Evolutionary conservation across 352 stramenopile species (phyloP).

Genomic region (Globisporangium acanthophoron): DNA sequence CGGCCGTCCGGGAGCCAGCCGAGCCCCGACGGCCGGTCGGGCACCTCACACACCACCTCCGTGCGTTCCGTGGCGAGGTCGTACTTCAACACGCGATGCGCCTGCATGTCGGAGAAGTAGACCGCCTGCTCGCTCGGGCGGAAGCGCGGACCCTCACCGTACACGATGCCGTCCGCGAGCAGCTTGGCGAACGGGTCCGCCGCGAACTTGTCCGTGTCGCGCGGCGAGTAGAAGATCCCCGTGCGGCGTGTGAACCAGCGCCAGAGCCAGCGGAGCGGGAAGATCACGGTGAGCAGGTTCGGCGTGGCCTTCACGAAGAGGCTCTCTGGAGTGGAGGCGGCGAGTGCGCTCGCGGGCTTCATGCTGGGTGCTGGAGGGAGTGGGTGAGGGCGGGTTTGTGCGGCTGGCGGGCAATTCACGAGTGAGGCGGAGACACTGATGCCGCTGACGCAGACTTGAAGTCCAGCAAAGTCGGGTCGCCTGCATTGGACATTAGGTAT

Average conservation of each 20-base stretch:
- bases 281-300: conserved; percentile 12
- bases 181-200: conserved; percentile 29
- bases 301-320: conserved; percentile 21
- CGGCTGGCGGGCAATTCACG: background rate
- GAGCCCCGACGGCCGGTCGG: conserved; percentile 46
- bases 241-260: conserved; percentile 24
- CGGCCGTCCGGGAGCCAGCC: conserved; percentile 60
- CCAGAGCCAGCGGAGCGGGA: conserved; percentile 27
- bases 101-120: conserved; percentile 68
- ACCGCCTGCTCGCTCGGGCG: conserved; percentile 38
- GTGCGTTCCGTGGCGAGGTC: conserved; percentile 29
- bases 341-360: background rate
- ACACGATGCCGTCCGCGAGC: conserved; percentile 37
- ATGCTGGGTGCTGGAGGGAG: background rate
- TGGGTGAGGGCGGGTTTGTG: background rate
- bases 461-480: no score
- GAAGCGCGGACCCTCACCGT: conserved; percentile 58
- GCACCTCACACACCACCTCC: conserved; percentile 37
- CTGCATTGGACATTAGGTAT: no score
- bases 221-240: conserved; percentile 6
- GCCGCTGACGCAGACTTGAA: background rate
- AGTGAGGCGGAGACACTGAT: background rate
- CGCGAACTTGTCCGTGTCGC: conserved; percentile 11
- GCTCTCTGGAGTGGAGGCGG: background rate
- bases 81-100: conserved; percentile 52